Evolutionary conservation across 2,329 filamentous ascomycete genomes (phyloP).

Genomic region (Hypoxylon sp.): DNA sequence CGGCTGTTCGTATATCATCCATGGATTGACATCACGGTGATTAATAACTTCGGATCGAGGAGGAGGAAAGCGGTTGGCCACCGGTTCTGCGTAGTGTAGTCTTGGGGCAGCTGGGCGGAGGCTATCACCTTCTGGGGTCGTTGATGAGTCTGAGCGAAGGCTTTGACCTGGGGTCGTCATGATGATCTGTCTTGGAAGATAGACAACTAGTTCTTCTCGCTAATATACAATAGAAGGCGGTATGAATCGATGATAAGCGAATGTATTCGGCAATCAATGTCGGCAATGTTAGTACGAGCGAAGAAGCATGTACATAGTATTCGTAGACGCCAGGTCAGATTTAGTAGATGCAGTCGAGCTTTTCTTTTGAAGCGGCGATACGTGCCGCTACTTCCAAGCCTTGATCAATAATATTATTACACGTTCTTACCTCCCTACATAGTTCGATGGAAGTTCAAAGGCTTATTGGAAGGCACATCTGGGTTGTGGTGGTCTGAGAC

Average conservation of each 20-base stretch:
- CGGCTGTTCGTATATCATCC: too few species aligned
- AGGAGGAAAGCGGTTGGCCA: neutral
- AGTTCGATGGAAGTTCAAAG: neutral
- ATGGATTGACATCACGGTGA: neutral
- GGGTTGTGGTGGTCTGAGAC: neutral
- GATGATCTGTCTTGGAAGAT: neutral
- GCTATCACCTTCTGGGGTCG: neutral
- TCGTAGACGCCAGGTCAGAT: too few species aligned
- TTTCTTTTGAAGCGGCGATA: slow-evolving; percentile 2
- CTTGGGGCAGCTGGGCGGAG: neutral
- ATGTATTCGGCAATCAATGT: neutral
- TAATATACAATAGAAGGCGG: neutral
- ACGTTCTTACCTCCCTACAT: neutral
- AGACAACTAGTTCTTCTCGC: neutral
- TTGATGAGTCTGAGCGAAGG: neutral
- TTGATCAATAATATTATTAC: neutral
- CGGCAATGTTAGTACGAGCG: neutral
- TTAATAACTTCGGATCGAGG: neutral
- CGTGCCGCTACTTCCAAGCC: neutral
- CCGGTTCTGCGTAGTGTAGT: neutral
- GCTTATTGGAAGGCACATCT: neutral
- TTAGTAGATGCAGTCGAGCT: too few species aligned
- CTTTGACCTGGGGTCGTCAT: neutral
- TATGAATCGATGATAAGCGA: neutral
- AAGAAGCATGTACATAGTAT: too few species aligned